Evolutionary conservation across 2,329 filamentous ascomycete species (phyloP).

Genomic region (Xylaria digitata): DNA sequence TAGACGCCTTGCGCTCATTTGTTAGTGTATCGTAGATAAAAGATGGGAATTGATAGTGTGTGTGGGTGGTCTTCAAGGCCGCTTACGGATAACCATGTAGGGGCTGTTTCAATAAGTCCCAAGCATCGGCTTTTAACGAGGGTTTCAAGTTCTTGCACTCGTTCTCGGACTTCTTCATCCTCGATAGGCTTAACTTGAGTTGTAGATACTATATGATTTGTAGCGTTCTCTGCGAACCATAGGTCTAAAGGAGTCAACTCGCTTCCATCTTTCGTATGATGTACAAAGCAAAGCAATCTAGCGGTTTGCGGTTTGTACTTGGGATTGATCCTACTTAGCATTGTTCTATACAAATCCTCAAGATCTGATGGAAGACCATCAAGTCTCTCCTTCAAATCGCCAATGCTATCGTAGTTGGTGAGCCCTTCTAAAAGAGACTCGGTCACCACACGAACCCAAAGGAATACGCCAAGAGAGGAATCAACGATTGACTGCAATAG

Average conservation of each 20-base stretch:
- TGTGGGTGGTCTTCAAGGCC: too few species aligned
- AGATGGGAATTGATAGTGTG: too few species aligned
- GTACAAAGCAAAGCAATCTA: slow-evolving; percentile 34
- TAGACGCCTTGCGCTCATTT: slow-evolving; percentile 3
- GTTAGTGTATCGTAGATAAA: slow-evolving; percentile 1
- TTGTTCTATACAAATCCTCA: slow-evolving; percentile 37
- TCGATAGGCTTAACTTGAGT: slow-evolving; percentile 23
- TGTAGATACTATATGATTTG: slow-evolving; percentile 23
- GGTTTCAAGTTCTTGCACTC: slow-evolving; percentile 33
- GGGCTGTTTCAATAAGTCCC: slow-evolving; percentile 35
- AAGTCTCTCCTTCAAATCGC: slow-evolving; percentile 36
- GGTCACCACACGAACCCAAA: slow-evolving; percentile 42
- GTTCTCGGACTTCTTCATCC: slow-evolving; percentile 29
- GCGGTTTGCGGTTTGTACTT: slow-evolving; percentile 32
- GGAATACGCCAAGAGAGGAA: slow-evolving; percentile 39
- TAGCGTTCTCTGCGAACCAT: slow-evolving; percentile 39
- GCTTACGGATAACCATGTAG: neutral
- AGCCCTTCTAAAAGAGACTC: slow-evolving; percentile 39
- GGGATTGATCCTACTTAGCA: slow-evolving; percentile 31
- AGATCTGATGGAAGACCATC: slow-evolving; percentile 39
- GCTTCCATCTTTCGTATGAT: neutral
- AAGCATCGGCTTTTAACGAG: slow-evolving; percentile 40
- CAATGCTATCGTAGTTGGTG: slow-evolving; percentile 38
- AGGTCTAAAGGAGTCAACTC: slow-evolving; percentile 35
- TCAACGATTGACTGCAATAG: slow-evolving; percentile 35